Evolutionary conservation across 2,329 filamentous ascomycete genomes (phyloP).

Genomic region (Phyllosticta ampelicida): DNA sequence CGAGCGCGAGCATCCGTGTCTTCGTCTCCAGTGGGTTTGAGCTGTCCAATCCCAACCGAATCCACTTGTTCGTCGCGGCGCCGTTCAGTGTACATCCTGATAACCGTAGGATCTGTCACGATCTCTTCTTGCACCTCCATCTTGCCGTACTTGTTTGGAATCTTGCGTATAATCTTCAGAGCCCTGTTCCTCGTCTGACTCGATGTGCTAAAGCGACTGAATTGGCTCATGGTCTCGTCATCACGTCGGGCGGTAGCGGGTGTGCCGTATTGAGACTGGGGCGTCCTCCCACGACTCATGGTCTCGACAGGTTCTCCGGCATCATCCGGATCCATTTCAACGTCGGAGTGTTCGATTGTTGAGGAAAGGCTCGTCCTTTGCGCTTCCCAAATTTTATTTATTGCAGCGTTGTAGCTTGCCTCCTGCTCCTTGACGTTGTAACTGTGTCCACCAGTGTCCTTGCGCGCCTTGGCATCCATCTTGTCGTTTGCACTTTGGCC

Average conservation of each 20-base stretch:
- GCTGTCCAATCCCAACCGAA: constrained; percentile 53
- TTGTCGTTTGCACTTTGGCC: constrained; percentile 83
- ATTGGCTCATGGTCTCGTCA: constrained; percentile 52
- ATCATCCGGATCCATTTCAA: constrained; percentile 53
- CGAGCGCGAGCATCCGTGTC: constrained; percentile 54
- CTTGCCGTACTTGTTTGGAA: constrained; percentile 53
- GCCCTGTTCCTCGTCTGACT: constrained; percentile 56
- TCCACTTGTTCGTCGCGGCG: constrained; percentile 61
- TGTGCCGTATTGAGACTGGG: constrained; percentile 55
- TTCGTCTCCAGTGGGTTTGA: constrained; percentile 54
- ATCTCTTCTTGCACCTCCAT: constrained; percentile 48
- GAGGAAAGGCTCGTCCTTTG: constrained; percentile 73
- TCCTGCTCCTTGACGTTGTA: constrained; percentile 97
- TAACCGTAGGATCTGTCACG: constrained; percentile 73
- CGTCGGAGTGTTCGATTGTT: constrained; percentile 61
- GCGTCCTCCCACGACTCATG: constrained; percentile 42
- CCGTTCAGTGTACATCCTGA: constrained; percentile 75
- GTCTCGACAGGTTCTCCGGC: constrained; percentile 35
- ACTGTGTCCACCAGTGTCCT: constrained; percentile 71
- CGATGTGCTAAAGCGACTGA: constrained; percentile 38
- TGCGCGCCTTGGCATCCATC: constrained; percentile 63
- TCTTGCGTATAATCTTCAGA: constrained; percentile 62
- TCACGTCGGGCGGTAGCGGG: constrained; percentile 50
- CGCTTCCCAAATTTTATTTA: constrained; percentile 83
- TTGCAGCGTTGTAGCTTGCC: constrained; percentile 80